These are phyloP conservation scores for Juglanconis juglandina DNA, from an alignment of 2,329 filamentous ascomycete genomes.

Conservation along the genomic window DNA sequence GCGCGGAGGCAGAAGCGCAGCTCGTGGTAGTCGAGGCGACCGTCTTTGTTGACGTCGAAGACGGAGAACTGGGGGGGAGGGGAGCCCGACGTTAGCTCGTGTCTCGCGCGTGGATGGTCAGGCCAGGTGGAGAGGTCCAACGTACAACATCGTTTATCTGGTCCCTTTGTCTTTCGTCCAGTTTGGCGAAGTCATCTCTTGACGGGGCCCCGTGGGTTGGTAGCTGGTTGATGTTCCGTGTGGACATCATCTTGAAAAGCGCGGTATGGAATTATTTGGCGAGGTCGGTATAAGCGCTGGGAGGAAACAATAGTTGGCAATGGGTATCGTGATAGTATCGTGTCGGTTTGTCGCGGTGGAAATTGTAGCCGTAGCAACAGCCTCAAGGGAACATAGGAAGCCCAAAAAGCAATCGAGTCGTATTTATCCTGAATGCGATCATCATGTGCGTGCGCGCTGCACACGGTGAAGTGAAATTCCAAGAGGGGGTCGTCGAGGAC, in stretches of 20 bases:
- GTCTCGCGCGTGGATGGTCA: background rate
- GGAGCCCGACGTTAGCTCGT: slow-evolving; percentile 18
- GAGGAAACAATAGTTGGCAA: slow-evolving; percentile 1
- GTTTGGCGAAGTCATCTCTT: slow-evolving; percentile 33
- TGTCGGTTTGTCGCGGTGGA: background rate
- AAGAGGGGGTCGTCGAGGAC: background rate
- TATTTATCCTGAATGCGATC: slow-evolving; percentile 13
- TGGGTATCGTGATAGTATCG: background rate
- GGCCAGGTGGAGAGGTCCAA: slow-evolving; percentile 19
- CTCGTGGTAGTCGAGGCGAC: slow-evolving; percentile 94
- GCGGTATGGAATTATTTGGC: background rate
- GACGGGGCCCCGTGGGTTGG: slow-evolving; percentile 23
- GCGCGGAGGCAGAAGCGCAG: slow-evolving; percentile 95
- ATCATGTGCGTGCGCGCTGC: slow-evolving; percentile 18
- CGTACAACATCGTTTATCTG: slow-evolving; percentile 91
- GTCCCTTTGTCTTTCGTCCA: slow-evolving; percentile 86
- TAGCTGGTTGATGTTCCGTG: slow-evolving; percentile 15
- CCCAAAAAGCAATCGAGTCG: slow-evolving; percentile 13
- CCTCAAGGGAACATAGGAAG: slow-evolving; percentile 4
- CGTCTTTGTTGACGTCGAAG: slow-evolving; percentile 95
- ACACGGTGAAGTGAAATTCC: background rate
- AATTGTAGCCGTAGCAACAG: slow-evolving; percentile 3
- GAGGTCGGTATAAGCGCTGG: background rate
- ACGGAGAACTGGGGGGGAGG: slow-evolving; percentile 67
- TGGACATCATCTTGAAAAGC: slow-evolving; percentile 19